These are phyloP conservation scores for Aspergillus bridgeri DNA, from an alignment of 495 filamentous ascomycete species.

Conservation along the genomic window DNA sequence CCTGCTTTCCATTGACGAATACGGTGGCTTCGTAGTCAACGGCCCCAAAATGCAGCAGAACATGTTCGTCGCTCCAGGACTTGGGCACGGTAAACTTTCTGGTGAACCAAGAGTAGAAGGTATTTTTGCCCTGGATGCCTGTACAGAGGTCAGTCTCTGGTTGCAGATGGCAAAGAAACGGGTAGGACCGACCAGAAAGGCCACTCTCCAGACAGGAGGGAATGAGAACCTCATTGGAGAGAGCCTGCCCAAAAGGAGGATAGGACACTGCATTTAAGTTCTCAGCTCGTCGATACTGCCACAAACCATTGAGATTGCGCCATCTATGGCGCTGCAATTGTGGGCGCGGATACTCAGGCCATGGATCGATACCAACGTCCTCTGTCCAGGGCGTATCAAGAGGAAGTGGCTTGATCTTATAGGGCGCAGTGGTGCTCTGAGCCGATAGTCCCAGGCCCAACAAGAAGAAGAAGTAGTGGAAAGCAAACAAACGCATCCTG, in stretches of 20 bases:
- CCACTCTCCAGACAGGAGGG: conserved; percentile 64
- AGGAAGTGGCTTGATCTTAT: conserved; percentile 36
- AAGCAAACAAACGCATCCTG: not conserved
- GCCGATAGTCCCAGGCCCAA: not conserved
- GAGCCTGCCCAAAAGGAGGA: conserved; percentile 39
- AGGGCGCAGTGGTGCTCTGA: conserved; percentile 6
- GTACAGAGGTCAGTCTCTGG: conserved; percentile 6
- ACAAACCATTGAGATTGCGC: conserved; percentile 64
- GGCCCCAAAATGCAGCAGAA: conserved; percentile 65
- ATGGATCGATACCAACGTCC: conserved; percentile 58
- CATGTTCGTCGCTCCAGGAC: conserved; percentile 39
- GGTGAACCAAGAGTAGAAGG: conserved; percentile 58
- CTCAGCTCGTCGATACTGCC: conserved; percentile 55
- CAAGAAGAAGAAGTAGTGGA: not conserved
- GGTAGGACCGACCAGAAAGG: conserved; percentile 38
- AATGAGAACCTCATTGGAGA: conserved; percentile 52
- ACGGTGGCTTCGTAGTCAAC: conserved; percentile 67
- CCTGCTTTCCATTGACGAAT: conserved; percentile 56
- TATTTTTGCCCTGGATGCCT: conserved; percentile 49
- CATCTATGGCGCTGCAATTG: conserved; percentile 55
- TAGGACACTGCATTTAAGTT: conserved; percentile 34
- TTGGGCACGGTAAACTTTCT: conserved; percentile 53
- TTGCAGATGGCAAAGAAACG: not conserved
- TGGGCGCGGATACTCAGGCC: conserved; percentile 66
- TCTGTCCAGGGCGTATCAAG: conserved; percentile 62